Evolutionary conservation across 257 asterid species (phyloP).

Genomic region (Jaltomata sinuosa): DNA sequence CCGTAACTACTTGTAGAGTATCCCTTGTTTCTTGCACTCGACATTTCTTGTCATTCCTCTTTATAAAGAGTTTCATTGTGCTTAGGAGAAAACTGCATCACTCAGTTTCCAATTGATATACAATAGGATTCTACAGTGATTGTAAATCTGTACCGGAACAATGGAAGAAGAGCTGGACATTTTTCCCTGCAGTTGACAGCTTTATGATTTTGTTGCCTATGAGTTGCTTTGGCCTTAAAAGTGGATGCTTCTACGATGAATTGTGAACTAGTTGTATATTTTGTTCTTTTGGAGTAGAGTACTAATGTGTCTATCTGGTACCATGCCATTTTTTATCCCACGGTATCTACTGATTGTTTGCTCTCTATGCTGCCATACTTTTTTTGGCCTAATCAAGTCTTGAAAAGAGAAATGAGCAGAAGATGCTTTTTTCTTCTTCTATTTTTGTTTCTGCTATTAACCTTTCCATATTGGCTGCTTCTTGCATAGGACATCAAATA

Average conservation of each 20-base stretch:
- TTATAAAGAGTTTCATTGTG: not conserved
- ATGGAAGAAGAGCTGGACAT: not conserved
- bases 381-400: not conserved
- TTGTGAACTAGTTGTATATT: not conserved
- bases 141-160: not conserved
- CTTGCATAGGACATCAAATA: not conserved
- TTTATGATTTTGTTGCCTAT: not conserved
- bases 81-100: not conserved
- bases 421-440: not conserved
- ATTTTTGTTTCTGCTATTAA: not conserved
- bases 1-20: not conserved
- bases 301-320: not conserved
- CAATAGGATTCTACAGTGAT: not conserved
- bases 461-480: not conserved
- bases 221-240: not conserved
- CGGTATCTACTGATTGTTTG: not conserved
- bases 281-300: not conserved
- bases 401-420: not conserved
- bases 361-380: not conserved
- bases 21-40: not conserved
- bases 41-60: not conserved
- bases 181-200: not conserved
- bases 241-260: not conserved
- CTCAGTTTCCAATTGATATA: not conserved
- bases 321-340: too few relatives aligned